Conservation (phyloP, 768 basidiomycete species). For the Daedaleopsis nitida region DNA sequence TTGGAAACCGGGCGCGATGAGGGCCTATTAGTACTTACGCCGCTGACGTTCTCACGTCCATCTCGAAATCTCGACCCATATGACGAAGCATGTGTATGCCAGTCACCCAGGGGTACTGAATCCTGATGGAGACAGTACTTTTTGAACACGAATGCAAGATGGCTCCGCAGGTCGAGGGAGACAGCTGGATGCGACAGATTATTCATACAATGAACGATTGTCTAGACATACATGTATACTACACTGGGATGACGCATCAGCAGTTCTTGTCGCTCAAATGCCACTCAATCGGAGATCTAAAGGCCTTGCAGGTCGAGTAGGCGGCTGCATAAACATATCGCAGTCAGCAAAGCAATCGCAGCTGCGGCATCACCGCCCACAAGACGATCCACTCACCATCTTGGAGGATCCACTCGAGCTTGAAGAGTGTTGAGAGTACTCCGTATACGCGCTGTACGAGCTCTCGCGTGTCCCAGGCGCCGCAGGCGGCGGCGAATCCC, state of each 20-base stretch:
- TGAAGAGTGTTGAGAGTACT: neutral
- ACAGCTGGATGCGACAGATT: neutral
- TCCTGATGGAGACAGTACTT: too few relatives aligned
- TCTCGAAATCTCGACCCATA: too few relatives aligned
- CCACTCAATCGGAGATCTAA: conserved; percentile 11
- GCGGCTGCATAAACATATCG: conserved; percentile 3
- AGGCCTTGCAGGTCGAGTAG: conserved; percentile 6
- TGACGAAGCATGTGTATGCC: too few relatives aligned
- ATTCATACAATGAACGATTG: conserved; percentile 5
- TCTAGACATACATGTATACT: neutral
- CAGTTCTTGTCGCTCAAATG: conserved; percentile 4
- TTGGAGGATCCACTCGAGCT: neutral
- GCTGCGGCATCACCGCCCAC: neutral
- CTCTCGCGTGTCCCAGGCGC: conserved; percentile 5
- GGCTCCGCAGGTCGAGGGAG: too few relatives aligned
- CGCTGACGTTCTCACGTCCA: too few relatives aligned
- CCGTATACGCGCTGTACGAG: conserved; percentile 5
- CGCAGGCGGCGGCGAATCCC: conserved; percentile 6
- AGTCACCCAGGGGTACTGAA: too few relatives aligned
- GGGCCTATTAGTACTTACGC: too few relatives aligned
- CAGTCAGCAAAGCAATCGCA: conserved; percentile 2
- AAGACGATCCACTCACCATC: neutral
- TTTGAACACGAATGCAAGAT: too few relatives aligned
- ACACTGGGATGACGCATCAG: neutral
- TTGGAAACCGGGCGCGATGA: too few relatives aligned